These are phyloP conservation scores for Daldinia eschscholtzii DNA, from an alignment of 2,329 filamentous ascomycete species.

Conservation along the genomic window DNA sequence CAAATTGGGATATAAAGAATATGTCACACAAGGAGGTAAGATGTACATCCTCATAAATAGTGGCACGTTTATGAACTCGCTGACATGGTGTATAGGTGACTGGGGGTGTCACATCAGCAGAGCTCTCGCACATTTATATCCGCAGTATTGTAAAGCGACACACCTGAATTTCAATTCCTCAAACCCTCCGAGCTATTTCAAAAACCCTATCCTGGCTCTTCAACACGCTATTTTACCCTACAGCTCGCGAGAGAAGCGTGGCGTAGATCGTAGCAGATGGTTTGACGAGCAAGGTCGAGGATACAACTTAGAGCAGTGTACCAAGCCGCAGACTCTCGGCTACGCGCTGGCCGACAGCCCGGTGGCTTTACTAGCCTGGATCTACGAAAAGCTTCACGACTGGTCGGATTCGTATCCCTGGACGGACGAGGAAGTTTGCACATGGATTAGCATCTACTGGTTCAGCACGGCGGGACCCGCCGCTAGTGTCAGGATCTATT, in stretches of 20 bases:
- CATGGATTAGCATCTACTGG: constrained; percentile 80
- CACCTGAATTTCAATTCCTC: constrained; percentile 71
- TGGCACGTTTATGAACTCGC: background rate
- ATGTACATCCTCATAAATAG: background rate
- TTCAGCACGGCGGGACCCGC: constrained; percentile 77
- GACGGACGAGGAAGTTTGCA: constrained; percentile 81
- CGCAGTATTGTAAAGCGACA: constrained; percentile 66
- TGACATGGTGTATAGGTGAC: constrained; percentile 62
- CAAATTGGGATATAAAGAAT: constrained; percentile 73
- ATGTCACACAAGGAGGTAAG: constrained; percentile 55
- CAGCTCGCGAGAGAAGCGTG: constrained; percentile 62
- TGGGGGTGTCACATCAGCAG: constrained; percentile 78
- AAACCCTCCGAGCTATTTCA: constrained; percentile 61
- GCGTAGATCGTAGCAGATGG: constrained; percentile 67
- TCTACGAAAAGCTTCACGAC: constrained; percentile 83
- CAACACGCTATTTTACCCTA: constrained; percentile 68
- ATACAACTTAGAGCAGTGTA: constrained; percentile 72
- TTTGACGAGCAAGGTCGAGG: constrained; percentile 69
- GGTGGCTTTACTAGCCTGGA: constrained; percentile 79
- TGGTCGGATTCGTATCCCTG: constrained; percentile 81
- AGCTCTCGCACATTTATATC: constrained; percentile 70
- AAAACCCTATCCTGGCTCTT: constrained; percentile 69
- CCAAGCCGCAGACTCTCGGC: constrained; percentile 79
- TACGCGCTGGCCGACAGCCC: constrained; percentile 78
- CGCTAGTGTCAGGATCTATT: constrained; percentile 78